phyloP scores from a whole-genome alignment of 2,329 filamentous ascomycete genomes.

The Ophiocordyceps unilateralis region DNA sequence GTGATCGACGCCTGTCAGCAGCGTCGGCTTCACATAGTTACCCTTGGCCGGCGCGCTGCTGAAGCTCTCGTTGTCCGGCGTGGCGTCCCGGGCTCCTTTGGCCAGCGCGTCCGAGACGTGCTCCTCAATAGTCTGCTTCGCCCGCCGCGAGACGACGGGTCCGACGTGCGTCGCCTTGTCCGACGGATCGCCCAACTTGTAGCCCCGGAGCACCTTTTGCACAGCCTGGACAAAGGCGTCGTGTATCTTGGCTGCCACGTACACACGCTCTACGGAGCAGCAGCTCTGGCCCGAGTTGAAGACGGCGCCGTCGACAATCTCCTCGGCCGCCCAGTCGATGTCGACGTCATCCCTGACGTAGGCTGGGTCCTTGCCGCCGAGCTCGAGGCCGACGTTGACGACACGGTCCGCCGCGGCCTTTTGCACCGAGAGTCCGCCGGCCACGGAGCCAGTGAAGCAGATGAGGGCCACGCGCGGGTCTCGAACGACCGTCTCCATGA shows the following conservation, averaged over 20 bases:
- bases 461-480: conserved; percentile 63
- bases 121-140: conserved; percentile 56
- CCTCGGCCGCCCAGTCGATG: conserved; percentile 74
- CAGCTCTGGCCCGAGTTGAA: conserved; percentile 99
- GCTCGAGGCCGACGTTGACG: conserved; percentile 73
- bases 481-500: conserved; percentile 63
- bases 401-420: conserved; percentile 70
- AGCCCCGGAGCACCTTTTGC: conserved; percentile 63
- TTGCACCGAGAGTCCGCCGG: conserved; percentile 72
- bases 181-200: conserved; percentile 77
- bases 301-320: conserved; percentile 88
- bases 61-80: conserved; percentile 69
- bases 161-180: conserved; percentile 68
- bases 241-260: conserved; percentile 73
- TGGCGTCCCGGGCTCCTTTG: conserved; percentile 71
- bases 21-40: conserved; percentile 76
- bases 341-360: conserved; percentile 80
- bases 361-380: conserved; percentile 89
- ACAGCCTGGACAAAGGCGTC: conserved; percentile 66
- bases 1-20: conserved; percentile 66
- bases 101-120: conserved; percentile 71
- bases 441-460: conserved; percentile 88
- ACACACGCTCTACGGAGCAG: conserved; percentile 82
- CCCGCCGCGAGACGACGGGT: conserved; percentile 69
- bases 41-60: conserved; percentile 54